Base-by-base conservation (phyloP, 768 basidiomycete genomes). In the Mycena galericulata region DNA sequence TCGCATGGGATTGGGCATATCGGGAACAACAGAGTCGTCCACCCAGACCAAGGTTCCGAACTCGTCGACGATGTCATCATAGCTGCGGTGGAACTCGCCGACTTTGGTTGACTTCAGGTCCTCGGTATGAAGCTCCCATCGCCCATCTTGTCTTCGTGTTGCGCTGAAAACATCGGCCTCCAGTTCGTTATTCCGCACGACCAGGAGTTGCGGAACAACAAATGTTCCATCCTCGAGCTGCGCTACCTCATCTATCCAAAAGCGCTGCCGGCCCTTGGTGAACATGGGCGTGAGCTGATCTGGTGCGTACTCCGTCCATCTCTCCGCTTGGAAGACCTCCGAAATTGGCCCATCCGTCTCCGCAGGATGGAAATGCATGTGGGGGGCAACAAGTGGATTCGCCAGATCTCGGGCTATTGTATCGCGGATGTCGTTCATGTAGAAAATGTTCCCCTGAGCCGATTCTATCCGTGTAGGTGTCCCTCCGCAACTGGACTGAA, bases 201-300 rank as follows among this genome's bases (percentile, higher is more conserved):
- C 55, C 38, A 9, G 17, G 17, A 17, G 9, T 9, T 38, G 38
- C 17, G 38, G 38, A 38, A 38, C 17, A 38, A 73, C 65, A 38
- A 71, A 54, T 9, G 26, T 24, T 14, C 69, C 61, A 34, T 59
- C 54, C 4, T 14, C 17, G 8, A 56, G 45, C 15, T 56, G 17
- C 6, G 65, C 60, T 15, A 73, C 7, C 66, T 73, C 69, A 10
- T 73, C 53, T 7, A 68, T 51, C 55, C 67, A 73, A 47, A 62
- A 73, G 9, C 64, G 65, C 27, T 68, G 53, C 12, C 38, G 26
- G 2, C 71, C 71, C 7, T 50, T 17, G 7, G 49, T 29, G 38
- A 34, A n/a, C n/a, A n/a, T n/a, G n/a, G n/a, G n/a, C n/a, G n/a
- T n/a, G n/a, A n/a, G n/a, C n/a, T n/a, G n/a, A 69, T 14, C 38